Percentiles rank a stretch among this genome's conserved stretches.
Evolutionary conservation across 176 grass and related monocot genomes (phyloP).

Genomic region (Dendrocalamus sinicus): DNA sequence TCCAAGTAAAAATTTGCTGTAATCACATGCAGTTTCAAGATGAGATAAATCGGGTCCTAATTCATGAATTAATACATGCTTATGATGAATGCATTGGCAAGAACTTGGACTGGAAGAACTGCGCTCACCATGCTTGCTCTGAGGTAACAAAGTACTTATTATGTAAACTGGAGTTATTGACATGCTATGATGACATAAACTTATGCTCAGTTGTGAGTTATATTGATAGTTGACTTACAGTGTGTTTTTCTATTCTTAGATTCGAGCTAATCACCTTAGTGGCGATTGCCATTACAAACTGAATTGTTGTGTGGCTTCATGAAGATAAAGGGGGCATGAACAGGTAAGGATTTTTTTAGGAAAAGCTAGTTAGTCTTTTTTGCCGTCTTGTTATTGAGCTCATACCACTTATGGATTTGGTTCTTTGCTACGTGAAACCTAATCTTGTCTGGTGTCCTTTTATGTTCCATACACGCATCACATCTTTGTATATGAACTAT

Average conservation of each 20-base stretch:
- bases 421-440: background rate
- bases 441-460: background rate
- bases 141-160: slow-evolving; percentile 61
- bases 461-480: slow-evolving; percentile 1
- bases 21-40: slow-evolving; percentile 69
- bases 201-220: background rate
- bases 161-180: slow-evolving; percentile 9
- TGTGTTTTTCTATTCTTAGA: slow-evolving; percentile 54
- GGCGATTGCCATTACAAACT: slow-evolving; percentile 93
- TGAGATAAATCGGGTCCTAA: slow-evolving; percentile 73
- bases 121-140: slow-evolving; percentile 93
- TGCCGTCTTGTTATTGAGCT: slow-evolving; percentile 3
- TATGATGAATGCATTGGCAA: slow-evolving; percentile 90
- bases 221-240: slow-evolving; percentile 14
- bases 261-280: slow-evolving; percentile 94
- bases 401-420: background rate
- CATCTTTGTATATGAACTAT: background rate
- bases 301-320: slow-evolving; percentile 86
- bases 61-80: slow-evolving; percentile 94
- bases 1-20: slow-evolving; percentile 82
- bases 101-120: slow-evolving; percentile 88
- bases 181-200: slow-evolving; percentile 1
- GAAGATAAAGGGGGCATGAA: slow-evolving; percentile 86
- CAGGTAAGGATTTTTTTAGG: slow-evolving; percentile 59
- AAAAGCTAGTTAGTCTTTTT: background rate